Percentiles rank a stretch among this genome's conserved stretches.
Evolutionary conservation across 345 rosid species (phyloP).

Genomic region (Ceriops zippeliana): DNA sequence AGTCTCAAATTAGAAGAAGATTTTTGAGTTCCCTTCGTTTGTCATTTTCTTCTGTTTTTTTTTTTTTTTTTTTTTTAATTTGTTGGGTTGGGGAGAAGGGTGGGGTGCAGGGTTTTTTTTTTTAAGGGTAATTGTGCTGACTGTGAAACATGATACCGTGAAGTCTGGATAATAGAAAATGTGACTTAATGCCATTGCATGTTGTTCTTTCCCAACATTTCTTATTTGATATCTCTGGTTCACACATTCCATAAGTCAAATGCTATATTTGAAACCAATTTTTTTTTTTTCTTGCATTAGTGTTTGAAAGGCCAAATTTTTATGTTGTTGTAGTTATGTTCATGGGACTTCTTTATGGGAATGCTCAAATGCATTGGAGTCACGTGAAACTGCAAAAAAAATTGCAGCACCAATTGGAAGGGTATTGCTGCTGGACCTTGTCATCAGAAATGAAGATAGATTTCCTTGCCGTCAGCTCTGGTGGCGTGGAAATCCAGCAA

Average conservation of each 20-base stretch:
- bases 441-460: conserved; percentile 94
- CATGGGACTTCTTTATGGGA: conserved; percentile 94
- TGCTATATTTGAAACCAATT: neutral
- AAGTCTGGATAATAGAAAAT: conserved; percentile 13
- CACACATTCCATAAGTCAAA: neutral
- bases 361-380: conserved; percentile 70
- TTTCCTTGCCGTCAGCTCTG: conserved; percentile 87
- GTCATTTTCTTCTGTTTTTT: too few species aligned
- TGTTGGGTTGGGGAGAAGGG: neutral
- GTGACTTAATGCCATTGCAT: neutral
- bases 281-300: neutral
- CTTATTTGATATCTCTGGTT: neutral
- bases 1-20: too few species aligned
- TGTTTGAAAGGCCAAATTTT: conserved; percentile 9
- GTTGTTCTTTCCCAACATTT: neutral
- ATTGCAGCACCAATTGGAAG: conserved; percentile 87
- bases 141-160: neutral
- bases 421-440: conserved; percentile 85
- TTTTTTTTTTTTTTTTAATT: neutral
- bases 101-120: neutral
- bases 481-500: conserved; percentile 98
- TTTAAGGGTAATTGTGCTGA: neutral
- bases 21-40: too few species aligned
- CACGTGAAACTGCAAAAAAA: conserved; percentile 63
- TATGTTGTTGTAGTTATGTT: conserved; percentile 62